Base-by-base conservation (phyloP, 768 basidiomycete species). In the Pleurotus salmoneostramineus region DNA sequence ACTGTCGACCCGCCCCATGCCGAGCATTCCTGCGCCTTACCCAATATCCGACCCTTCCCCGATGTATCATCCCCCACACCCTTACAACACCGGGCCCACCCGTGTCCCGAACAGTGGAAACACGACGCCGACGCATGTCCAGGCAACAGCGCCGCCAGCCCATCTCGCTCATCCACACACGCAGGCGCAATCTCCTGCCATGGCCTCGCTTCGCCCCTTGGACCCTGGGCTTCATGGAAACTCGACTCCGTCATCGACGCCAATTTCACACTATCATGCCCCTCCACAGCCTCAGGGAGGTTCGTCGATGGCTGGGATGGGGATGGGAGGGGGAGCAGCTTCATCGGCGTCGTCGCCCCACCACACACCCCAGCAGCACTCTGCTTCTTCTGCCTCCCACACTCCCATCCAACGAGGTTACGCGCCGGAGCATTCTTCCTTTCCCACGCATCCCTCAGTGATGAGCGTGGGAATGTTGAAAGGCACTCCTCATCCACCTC, bases 171-270 rank as follows among this genome's bases (percentile, higher is more conserved):
- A 64, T 64, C 56, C 63, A 68, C 63, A 61, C 68, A 56, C 61
- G 68, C 69, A 61, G 47, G 50, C 51, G 8, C 52, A 55, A 40
- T 72, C 57, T 36, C 73, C 52, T 54, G 71, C 64, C 47, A 74
- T 60, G 68, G 65, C 65, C 10, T 69, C 70, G 3, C 66, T 73
- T 7, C 64, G 68, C 1, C 70, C 71, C 35, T 61, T 62, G 57
- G 55, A 65, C 68, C 64, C 58, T 65, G 59, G n/a, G 33, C 57
- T 17, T 35, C 60, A 27, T 11, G 11, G n/a, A 27, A 27, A 27
- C 21, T 27, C 21, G 59, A 12, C 68, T 60, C 50, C 48, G 61
- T 43, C 56, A 52, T 49, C 44, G n/a, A 47, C 45, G n/a, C 42
- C 44, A 45, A n/a, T 44, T 59, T 17, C 68, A 70, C 52, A 55